Evolutionary conservation across 331 rosid species (phyloP), one percentile per base, ranked within the genome.

Genomic region (Malus hybrid): DNA sequence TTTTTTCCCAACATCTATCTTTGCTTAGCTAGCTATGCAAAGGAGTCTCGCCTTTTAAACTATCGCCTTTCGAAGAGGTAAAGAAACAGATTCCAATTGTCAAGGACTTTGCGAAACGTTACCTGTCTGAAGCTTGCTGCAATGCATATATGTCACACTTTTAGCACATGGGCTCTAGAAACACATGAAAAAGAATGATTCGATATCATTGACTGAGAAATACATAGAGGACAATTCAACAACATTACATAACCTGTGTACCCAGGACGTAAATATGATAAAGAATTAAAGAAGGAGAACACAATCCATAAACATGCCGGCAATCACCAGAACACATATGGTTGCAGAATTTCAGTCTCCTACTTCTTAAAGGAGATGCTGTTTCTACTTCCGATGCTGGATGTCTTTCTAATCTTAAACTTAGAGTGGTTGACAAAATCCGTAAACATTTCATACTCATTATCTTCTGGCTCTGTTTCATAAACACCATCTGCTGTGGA

Each of bases 311-410:
- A 65, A 64, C 24, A 24, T 11, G 73, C 58, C 6, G 19, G 9
- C 29, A 36, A 22, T 30, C 34, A 44, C 30, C 42, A 61, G 15
- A 64, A 53, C 50, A 4, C 50, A 44, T 4, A 1, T 44, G 50
- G 50, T 11, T 44, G 50, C 0, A 44, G 50, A 4, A 10, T 44
- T 44, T 11, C 36, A 24, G 42, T 60, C 58, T 73, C 58, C 77
- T 73, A 73, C 42, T 71, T 71, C 24, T 76, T 56, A 42, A 76
- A 81, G 44, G 84, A 81, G 75, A 76, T 30, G 28, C 24, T 65
- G 65, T 30, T 76, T 58, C 26, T 46, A 78, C 78, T 81, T 56
- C 84, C 81, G 50, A 81, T 60, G 32, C 70, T 61, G 8, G 80
- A 69, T 69, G 75, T 30, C 80, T 61, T 69, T 16, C 64, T 29